Evolutionary conservation across 2,329 filamentous ascomycete species (phyloP), one percentile per base, ranked within the genome.

Genomic region (Cladosporium oxysporum): DNA sequence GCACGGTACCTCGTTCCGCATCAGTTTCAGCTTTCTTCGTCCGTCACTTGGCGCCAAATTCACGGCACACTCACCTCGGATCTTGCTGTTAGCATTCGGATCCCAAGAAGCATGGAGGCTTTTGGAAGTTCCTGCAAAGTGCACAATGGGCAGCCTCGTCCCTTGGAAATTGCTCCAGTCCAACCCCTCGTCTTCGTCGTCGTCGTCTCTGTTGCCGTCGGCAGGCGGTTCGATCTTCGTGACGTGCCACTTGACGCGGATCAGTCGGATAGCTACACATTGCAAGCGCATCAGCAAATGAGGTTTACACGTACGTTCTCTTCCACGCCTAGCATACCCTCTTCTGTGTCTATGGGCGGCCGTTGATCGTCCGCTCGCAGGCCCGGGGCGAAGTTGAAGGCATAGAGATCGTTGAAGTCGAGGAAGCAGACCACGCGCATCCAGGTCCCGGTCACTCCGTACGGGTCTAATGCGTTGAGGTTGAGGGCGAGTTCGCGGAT

Each of bases 331-430:
- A 76, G 72, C 67, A 71, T 72, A 76, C 75, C 75, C 80, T 93
- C 90, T 67, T 85, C 84, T 0, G 83, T 85, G 35, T 85, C 79
- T 44, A 91, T 82, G 33, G 70, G 79, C 1, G 81, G 76, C n/a
- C 60, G 55, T 31, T 67, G 47, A 14, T 52, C 21, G 72, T 70
- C 21, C 69, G 69, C 0, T 66, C 57, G 23, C 23, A 47, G 16
- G 14, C 57, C 57, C 65, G 35, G 77, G 1, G 75, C 70, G 72
- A 92, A 92, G 74, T 93, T 93, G 80, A 88, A 92, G 23, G 80
- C 79, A 75, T 88, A 90, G 41, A 93, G 86, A 74, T 93, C 90
- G 70, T 84, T 87, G 74, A 90, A 92, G 75, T 92, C 90, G 26
- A 77, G 70, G 64, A 78, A 76, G 66, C 76, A 76, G 53, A 78